These are phyloP conservation scores for Aspergillus leporis DNA, from an alignment of 495 filamentous ascomycete species.

Conservation along the genomic window DNA sequence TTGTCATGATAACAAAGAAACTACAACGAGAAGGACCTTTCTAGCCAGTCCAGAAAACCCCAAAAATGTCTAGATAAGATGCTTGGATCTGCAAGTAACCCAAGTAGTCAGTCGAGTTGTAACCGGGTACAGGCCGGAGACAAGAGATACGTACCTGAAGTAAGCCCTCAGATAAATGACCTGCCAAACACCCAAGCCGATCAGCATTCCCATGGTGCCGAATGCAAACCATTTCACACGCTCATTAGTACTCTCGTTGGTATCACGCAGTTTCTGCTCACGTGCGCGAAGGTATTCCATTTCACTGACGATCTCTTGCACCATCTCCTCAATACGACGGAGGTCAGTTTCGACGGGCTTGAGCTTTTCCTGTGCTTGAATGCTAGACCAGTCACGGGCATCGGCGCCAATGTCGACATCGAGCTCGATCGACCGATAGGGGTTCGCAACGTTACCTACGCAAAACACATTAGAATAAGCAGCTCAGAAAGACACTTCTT, in stretches of 20 bases:
- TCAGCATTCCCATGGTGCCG: conserved; percentile 88
- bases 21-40: conserved; percentile 14
- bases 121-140: background rate
- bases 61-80: conserved; percentile 64
- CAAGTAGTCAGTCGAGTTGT: conserved; percentile 3
- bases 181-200: conserved; percentile 93
- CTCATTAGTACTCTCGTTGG: conserved; percentile 99
- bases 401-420: conserved; percentile 99
- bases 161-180: conserved; percentile 96
- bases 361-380: conserved; percentile 95
- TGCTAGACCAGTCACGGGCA: conserved; percentile 95
- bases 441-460: conserved; percentile 50
- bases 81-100: conserved; percentile 63
- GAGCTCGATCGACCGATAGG: conserved; percentile 81
- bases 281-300: conserved; percentile 89
- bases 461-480: conserved; percentile 2
- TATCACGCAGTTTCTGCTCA: conserved; percentile 96
- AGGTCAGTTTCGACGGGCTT: conserved; percentile 97
- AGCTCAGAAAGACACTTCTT: background rate
- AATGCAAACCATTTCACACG: conserved; percentile 98
- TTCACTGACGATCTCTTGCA: conserved; percentile 76
- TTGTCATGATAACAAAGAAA: conserved; percentile 25
- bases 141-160: conserved; percentile 65
- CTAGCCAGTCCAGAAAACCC: conserved; percentile 14
- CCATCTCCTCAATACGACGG: conserved; percentile 86